These are phyloP conservation scores for Penicillium goetzii DNA, from an alignment of 495 filamentous ascomycete genomes.

Conservation along the genomic window DNA sequence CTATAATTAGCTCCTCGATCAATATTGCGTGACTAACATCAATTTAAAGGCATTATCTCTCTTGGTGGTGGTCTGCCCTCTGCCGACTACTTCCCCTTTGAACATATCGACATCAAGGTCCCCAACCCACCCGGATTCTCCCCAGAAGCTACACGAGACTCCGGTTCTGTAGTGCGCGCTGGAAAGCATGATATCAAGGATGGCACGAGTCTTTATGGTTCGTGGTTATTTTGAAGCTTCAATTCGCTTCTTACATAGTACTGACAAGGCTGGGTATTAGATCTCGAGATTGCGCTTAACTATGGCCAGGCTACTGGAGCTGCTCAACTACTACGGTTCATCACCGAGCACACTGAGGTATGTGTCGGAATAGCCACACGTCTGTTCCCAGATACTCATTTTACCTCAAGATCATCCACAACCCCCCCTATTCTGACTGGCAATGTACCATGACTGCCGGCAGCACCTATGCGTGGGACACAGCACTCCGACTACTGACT, in stretches of 20 bases:
- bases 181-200: conserved; percentile 82
- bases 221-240: conserved; percentile 17
- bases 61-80: conserved; percentile 92
- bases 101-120: conserved; percentile 68
- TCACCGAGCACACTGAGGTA: conserved; percentile 90
- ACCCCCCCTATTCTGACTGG: conserved; percentile 77
- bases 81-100: conserved; percentile 85
- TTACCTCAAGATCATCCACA: conserved; percentile 42
- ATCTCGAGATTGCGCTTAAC: conserved; percentile 83
- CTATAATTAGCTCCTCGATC: no score
- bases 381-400: not conserved
- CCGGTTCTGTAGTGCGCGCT: conserved; percentile 59
- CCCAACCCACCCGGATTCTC: conserved; percentile 69
- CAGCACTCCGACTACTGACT: conserved; percentile 75
- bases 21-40: not conserved
- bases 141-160: conserved; percentile 59
- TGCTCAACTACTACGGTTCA: conserved; percentile 82
- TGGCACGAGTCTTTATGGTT: conserved; percentile 64
- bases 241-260: not conserved
- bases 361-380: not conserved
- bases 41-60: conserved; percentile 64
- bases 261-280: conserved; percentile 34
- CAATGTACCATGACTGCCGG: conserved; percentile 73
- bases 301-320: conserved; percentile 86
- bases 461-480: conserved; percentile 78